A percentile compares a stretch with the other conserved stretches of the same genome.
phyloP scores from a whole-genome alignment of 768 basidiomycete genomes.

The Dentipellis fragilis region DNA sequence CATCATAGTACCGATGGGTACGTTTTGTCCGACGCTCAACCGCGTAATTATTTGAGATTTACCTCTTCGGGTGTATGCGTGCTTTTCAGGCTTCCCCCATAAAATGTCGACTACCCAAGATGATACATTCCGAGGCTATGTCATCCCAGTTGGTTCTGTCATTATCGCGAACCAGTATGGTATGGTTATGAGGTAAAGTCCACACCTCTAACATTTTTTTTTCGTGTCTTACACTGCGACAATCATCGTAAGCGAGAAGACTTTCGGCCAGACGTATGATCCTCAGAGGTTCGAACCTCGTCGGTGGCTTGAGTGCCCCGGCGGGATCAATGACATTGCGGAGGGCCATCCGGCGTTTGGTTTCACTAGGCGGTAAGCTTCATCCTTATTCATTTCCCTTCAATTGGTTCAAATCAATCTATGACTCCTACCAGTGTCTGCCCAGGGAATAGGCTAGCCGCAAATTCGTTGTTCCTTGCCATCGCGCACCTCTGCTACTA shows the following conservation, averaged over 20 bases:
- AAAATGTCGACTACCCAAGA: not conserved
- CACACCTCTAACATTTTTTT: no score
- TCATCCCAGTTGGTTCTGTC: not conserved
- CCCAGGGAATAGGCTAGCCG: not conserved
- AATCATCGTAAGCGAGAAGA: not conserved
- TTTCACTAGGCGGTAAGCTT: not conserved
- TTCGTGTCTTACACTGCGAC: not conserved
- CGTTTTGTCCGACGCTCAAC: not conserved
- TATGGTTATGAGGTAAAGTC: not conserved
- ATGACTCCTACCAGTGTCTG: not conserved
- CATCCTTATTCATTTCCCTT: not conserved
- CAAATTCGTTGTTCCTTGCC: not conserved
- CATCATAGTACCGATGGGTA: not conserved
- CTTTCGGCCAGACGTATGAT: not conserved
- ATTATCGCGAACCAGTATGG: not conserved
- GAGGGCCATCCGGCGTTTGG: not conserved
- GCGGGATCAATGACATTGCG: not conserved
- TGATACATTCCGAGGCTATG: not conserved
- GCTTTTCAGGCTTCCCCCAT: not conserved
- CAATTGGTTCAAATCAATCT: not conserved
- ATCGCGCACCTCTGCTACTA: not conserved
- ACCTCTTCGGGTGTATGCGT: no score
- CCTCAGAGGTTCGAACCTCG: not conserved
- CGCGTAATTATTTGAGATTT: not conserved
- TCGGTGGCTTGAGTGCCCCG: not conserved